Evolutionary conservation across 306 rosid species (phyloP), one percentile per base, ranked within the genome.

Genomic region (Rosa persica): DNA sequence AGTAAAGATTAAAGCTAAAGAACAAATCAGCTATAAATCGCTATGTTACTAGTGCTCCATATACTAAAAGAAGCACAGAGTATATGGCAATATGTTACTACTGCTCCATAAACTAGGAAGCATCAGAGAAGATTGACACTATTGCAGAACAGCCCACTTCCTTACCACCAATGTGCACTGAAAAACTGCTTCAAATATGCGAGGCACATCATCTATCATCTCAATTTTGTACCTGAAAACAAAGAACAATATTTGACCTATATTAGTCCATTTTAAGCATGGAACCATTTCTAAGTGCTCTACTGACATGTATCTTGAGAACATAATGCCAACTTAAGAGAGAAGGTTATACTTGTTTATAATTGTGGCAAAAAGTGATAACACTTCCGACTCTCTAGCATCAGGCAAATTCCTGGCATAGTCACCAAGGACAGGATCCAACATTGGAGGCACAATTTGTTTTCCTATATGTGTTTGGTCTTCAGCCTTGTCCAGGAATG

Each of bases 401-500:
- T 96, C 99, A 68, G 99, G 98, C 79, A 93, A 89, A 89, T 96
- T 96, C 86, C 99, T 89, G 38, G 98, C 93, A 61, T 96, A 96
- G 84, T 96, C 99, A 76, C 93, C 96, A 8, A 96, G 93, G 66
- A 96, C 97, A 12, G 98, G 98, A 89, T 96, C 99, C 96, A 96
- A 86, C 99, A 96, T 96, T 4, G 99, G 99, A 34, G 99, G 97
- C 83, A 96, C 99, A 89, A 96, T 93, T 67, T 96, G 99, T 72
- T 91, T 96, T 70, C 99, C 99, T 72, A 90, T 96, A 76, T 91
- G 99, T 57, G 96, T 89, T 70, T 96, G 99, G 86, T 96, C 99
- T 84, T 96, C 99, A 1, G 99, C 99, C 87, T 93, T 96, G 86
- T 96, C 99, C 90, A 96, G 85, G 87, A 96, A 96, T 64, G 99